Conservation (phyloP, 768 basidiomycete genomes). For the Cystobasidium ongulense region DNA sequence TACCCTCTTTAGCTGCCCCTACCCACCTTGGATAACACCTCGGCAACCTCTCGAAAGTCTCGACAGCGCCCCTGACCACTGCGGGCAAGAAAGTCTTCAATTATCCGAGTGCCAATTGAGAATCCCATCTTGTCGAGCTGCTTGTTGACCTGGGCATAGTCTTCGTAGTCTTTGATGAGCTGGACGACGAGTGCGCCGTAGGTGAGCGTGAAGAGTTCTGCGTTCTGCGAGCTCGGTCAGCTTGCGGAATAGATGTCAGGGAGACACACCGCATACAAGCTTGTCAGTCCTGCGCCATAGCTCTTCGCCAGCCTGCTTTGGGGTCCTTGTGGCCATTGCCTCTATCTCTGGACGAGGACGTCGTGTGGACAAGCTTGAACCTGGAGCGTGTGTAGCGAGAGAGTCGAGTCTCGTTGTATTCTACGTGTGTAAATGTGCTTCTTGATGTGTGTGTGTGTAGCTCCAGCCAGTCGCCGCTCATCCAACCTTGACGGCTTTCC, state of each 20-base stretch:
- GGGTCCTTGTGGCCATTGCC: slow-evolving; percentile 24
- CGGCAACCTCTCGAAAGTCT: slow-evolving; percentile 89
- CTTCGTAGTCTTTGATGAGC: slow-evolving; percentile 97
- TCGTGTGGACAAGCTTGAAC: not conserved
- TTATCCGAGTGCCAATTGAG: slow-evolving; percentile 89
- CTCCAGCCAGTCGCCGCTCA: not conserved
- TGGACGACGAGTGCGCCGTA: slow-evolving; percentile 97
- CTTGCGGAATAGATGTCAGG: slow-evolving; percentile 2
- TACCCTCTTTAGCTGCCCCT: not conserved
- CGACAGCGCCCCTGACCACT: slow-evolving; percentile 83
- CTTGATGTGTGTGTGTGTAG: not conserved
- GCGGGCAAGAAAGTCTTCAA: slow-evolving; percentile 93
- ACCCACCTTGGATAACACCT: slow-evolving; percentile 83
- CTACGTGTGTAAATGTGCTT: not conserved
- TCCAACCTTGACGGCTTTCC: not conserved
- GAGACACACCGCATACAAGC: slow-evolving; percentile 53
- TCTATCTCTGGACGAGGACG: not conserved
- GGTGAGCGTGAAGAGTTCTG: slow-evolving; percentile 91
- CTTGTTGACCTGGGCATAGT: slow-evolving; percentile 75
- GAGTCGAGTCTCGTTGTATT: not conserved
- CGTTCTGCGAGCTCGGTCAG: slow-evolving; percentile 50
- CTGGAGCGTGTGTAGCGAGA: not conserved
- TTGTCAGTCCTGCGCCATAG: slow-evolving; percentile 96
- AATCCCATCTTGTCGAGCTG: slow-evolving; percentile 95
- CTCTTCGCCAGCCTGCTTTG: slow-evolving; percentile 80